phyloP scores from a whole-genome alignment of 169 alveolate genomes.

The Plasmodium blacklocki region DNA sequence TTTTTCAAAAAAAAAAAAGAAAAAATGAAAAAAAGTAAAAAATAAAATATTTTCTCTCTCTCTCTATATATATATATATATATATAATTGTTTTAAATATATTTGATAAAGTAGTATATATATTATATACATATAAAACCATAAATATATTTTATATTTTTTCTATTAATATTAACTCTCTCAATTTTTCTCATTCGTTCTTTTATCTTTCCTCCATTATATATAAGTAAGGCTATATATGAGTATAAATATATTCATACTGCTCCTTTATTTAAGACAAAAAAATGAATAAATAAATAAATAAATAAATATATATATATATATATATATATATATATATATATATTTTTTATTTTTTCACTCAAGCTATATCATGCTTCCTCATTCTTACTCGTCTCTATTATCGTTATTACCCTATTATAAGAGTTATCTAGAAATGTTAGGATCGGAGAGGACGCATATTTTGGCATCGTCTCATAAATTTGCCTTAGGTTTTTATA shows the following conservation, averaged over 20 bases:
- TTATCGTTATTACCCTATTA: conserved; percentile 42
- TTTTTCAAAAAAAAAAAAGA: no score
- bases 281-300: no score
- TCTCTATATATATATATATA: no score
- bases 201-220: not conserved
- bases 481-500: conserved; percentile 36
- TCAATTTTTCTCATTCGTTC: no score
- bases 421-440: conserved; percentile 67
- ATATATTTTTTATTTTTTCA: not conserved
- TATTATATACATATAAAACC: no score
- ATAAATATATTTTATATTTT: no score
- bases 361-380: not conserved
- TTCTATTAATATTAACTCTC: no score
- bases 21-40: no score
- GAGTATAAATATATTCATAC: not conserved
- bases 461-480: conserved; percentile 56
- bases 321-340: conserved; percentile 1
- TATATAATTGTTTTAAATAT: no score
- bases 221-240: not conserved
- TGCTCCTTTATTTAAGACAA: not conserved
- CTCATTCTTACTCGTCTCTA: conserved; percentile 52
- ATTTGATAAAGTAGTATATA: no score
- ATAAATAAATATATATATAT: not conserved
- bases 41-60: no score
- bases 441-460: conserved; percentile 63